Evolutionary conservation across 1,284 basidiomycete species (phyloP), one percentile per base, ranked within the genome.

Genomic region (Mycena citricolor): DNA sequence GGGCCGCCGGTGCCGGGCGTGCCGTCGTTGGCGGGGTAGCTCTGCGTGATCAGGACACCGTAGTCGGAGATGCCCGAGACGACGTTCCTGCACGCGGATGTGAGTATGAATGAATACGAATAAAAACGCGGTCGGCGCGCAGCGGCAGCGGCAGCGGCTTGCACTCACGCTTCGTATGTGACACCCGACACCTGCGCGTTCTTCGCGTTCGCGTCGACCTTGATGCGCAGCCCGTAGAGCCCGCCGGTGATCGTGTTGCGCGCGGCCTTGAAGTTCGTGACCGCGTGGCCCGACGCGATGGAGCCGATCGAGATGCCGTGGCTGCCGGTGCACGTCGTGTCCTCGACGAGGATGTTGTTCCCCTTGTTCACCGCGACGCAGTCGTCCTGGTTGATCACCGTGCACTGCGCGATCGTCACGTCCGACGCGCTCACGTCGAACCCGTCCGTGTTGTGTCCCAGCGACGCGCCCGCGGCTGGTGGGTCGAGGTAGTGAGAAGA

Each of bases 291-390:
- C n/a, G n/a, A n/a, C n/a, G n/a, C 66, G 47, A 81, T 73, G 3
- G 79, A 82, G 19, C 80, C 79, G 24, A 83, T 68, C 4, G 78
- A 81, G 42, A 80, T 73, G 32, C 82, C 81, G 44, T 84, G 81
- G 4, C 82, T 80, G 13, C 68, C 66, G 3, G 65, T 61, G 58
- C 81, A 83, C 13, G 65, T 67, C 59, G 81, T 81, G 23, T 73
- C 58, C 43, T 67, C 61, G 61, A 83, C 77, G 37, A 70, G 54
- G 49, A 84, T 77, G 59, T 79, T 78, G 23, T 64, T 62, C 11
- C 80, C 82, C 37, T 60, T 61, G 57, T 79, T 81, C 56, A 83
- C 76, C 11, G 82, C 78, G 25, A 84, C 60, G 51, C 81, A 83
- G 54, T 83, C 80, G 47, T 84, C 81, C 66, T 82, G 45, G 37